A percentile compares a stretch with the other conserved stretches of the same genome.
Conservation (phyloP, 371 early-diverging fungal species). For the Mucor circinelloides region DNA sequence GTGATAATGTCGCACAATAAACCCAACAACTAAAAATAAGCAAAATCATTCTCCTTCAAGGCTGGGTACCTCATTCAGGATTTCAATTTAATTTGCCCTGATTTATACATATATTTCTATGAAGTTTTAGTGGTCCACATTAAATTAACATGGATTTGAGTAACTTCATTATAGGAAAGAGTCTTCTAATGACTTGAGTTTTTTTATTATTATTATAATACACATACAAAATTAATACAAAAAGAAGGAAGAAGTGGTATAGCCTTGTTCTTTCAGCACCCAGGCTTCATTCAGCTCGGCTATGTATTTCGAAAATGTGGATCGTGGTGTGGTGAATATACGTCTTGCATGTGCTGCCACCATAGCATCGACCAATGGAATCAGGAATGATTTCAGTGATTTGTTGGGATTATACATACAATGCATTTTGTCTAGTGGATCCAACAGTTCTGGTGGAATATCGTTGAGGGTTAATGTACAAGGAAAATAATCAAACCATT, state of each 20-base stretch:
- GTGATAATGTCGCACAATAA: too few relatives aligned
- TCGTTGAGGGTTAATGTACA: slow-evolving; percentile 45
- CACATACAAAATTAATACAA: slow-evolving; percentile 2
- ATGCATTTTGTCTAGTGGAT: slow-evolving; percentile 30
- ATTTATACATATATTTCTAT: too few relatives aligned
- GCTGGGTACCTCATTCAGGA: too few relatives aligned
- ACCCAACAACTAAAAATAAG: too few relatives aligned
- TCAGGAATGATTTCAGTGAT: slow-evolving; percentile 36
- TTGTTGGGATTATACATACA: slow-evolving; percentile 38
- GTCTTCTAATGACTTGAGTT: too few relatives aligned
- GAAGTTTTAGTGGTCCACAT: too few relatives aligned
- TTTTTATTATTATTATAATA: too few relatives aligned
- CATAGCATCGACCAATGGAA: slow-evolving; percentile 50
- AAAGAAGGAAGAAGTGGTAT: slow-evolving; percentile 17
- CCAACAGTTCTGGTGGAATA: slow-evolving; percentile 28
- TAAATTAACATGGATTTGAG: too few relatives aligned
- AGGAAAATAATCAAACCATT: slow-evolving; percentile 47
- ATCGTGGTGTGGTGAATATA: slow-evolving; percentile 40
- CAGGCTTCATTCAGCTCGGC: slow-evolving; percentile 39
- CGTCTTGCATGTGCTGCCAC: slow-evolving; percentile 41
- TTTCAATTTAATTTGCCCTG: too few relatives aligned
- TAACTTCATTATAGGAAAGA: too few relatives aligned
- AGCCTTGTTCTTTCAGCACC: slow-evolving; percentile 30
- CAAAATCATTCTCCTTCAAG: too few relatives aligned
- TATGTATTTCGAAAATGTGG: slow-evolving; percentile 51